Percentiles rank a stretch among this genome's conserved stretches.
Evolutionary conservation across 2,329 filamentous ascomycete genomes (phyloP).

Genomic region (Purpureocillium takamizusanense): DNA sequence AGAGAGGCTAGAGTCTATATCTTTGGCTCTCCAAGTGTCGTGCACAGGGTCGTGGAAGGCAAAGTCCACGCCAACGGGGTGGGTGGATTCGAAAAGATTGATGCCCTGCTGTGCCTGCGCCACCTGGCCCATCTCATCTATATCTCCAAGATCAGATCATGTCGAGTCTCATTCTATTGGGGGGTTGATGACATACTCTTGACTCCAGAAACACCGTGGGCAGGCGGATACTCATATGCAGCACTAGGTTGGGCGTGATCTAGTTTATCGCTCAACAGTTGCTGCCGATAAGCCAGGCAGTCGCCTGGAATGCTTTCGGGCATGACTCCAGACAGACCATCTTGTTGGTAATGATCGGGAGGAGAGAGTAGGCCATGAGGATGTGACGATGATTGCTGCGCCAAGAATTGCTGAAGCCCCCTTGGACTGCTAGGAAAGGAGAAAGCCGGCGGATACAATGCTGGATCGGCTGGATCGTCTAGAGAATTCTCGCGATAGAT

Average conservation of each 20-base stretch:
- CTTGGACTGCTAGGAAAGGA: conserved; percentile 11
- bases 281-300: conserved; percentile 15
- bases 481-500: conserved; percentile 7
- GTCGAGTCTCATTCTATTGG: conserved; percentile 2
- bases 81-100: conserved; percentile 7
- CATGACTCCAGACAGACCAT: neutral
- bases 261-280: conserved; percentile 13
- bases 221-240: conserved; percentile 3
- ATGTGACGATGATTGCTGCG: neutral
- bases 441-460: conserved; percentile 6
- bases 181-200: conserved; percentile 1
- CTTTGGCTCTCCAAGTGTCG: conserved; percentile 11
- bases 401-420: conserved; percentile 8
- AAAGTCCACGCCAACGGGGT: conserved; percentile 11
- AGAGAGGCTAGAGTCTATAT: conserved; percentile 5
- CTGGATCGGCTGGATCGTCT: conserved; percentile 4
- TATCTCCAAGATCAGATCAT: neutral
- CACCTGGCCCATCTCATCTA: conserved; percentile 6
- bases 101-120: conserved; percentile 7
- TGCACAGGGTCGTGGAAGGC: conserved; percentile 8
- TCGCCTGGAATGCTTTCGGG: conserved; percentile 14
- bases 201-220: neutral
- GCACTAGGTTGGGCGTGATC: conserved; percentile 11
- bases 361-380: conserved; percentile 10
- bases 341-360: conserved; percentile 1